These are phyloP conservation scores for Umbelopsis ramanniana DNA, from an alignment of 192 early-diverging fungal species.

Conservation along the genomic window DNA sequence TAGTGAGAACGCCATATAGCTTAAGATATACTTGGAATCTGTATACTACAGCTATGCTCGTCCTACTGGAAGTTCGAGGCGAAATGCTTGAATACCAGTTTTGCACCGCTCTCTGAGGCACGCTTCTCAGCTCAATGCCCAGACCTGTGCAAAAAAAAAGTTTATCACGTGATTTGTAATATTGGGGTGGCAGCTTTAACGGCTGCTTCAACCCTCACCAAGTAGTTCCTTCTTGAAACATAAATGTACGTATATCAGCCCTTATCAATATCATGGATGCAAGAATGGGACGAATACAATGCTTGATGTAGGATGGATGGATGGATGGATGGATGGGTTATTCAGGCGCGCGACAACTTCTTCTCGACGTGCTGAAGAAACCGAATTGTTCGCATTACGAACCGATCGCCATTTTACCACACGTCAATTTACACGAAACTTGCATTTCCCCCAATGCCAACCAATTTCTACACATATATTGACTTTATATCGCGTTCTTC, in stretches of 20 bases:
- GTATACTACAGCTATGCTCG: neutral
- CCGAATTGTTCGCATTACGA: neutral
- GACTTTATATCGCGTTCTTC: neutral
- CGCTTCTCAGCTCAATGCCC: neutral
- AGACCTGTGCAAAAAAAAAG: neutral
- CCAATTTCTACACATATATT: neutral
- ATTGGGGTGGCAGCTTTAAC: neutral
- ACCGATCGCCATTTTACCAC: too few relatives aligned
- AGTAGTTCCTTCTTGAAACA: slow-evolving; percentile 20
- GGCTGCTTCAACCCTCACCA: neutral
- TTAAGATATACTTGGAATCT: neutral
- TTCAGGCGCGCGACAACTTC: neutral
- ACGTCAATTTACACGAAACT: neutral
- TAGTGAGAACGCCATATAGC: neutral
- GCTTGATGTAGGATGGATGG: neutral
- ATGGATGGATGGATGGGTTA: slow-evolving; percentile 7
- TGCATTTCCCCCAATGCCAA: neutral
- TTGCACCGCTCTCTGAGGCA: neutral
- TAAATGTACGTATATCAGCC: slow-evolving; percentile 5
- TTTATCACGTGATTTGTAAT: neutral
- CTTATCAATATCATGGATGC: neutral
- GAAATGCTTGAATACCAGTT: neutral
- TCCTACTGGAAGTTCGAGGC: neutral
- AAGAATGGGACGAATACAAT: neutral
- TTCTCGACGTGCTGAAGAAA: neutral